Evolutionary conservation across 192 early-diverging fungal genomes (phyloP), one percentile per base, ranked within the genome.

Genomic region (Mortierella claussenii): DNA sequence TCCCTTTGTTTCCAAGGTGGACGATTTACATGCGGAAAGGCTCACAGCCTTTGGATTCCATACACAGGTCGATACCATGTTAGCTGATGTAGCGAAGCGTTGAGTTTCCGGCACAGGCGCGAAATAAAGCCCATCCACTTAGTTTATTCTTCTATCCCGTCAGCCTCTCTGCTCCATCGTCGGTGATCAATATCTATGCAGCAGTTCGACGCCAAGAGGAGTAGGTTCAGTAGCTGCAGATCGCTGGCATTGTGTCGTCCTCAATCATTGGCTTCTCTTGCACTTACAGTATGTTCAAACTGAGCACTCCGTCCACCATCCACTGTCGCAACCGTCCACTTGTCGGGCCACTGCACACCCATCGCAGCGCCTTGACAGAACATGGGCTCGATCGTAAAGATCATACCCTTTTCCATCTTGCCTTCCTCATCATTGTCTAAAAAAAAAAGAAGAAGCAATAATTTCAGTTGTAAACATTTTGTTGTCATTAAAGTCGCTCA

Each of bases 341-440:
- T 85, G 62, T 95, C 95, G n/a, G 91, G 92, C 93, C 93, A 94
- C 78, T 85, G 85, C 24, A 94, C 62, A 27, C 88, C 89, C 1
- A 68, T 79, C 7, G 89, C 70, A n/a, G 65, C 68, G 21, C 94
- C 94, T 69, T 97, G 94, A 65, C 90, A 92, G 60, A 95, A 80
- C 55, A 93, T 89, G 0, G 94, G 94, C 78, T 97, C 94, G 55
- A 97, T 92, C 18, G 95, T 97, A 62, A 97, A 97, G 20, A 87
- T 82, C 90, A 94, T 96, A 0, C 92, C 91, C 8, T 87, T 70
- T 51, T 78, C 73, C 93, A 97, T 93, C 2, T 66, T 55, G 13
- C 88, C 92, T 2, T 89, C 84, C 50, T 88, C 88, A 26, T 90
- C 82, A 67, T 94, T 95, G 6, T 71, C 84, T 83, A 59, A 7